Evolutionary conservation across 1,284 basidiomycete species (phyloP), one percentile per base, ranked within the genome.

Genomic region (Cystobasidium pallidum): DNA sequence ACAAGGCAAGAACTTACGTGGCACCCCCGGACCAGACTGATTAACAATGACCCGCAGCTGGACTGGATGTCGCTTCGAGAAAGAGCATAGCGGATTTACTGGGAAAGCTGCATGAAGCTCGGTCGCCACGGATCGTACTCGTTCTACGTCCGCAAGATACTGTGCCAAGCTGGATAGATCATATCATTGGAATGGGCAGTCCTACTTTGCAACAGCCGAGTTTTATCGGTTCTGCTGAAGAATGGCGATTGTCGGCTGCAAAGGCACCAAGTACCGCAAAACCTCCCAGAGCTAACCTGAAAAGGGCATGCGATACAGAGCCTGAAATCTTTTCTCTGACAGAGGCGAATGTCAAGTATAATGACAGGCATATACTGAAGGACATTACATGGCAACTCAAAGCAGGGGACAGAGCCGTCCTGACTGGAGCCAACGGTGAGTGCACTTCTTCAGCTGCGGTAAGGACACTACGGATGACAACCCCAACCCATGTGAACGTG

Each of bases 401-500:
- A 2, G 85, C 86, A 75, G 91, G 91, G 36, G 88, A 93, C 54
- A 84, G 89, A 54, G 95, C 92, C 91, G 90, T 94, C 77, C 86
- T 97, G 10, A 86, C 89, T 78, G 93, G 94, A 11, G 82, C 88
- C 21, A 97, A 96, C 79, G 94, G 90, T 88, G 79, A 62, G 83
- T 47, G 15, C 77, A 2, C 1, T n/a, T 34, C 24, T 28, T 10
- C n/a, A 2, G 21, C 19, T 65, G 45, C 21, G 7, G 24, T 34
- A 36, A 39, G 34, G n/a, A 10, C 28, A 21, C 24, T 10, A 41
- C 21, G 2, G 7, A 32, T 41, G 54, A 57, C 63, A 15, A 34
- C n/a, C 7, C 59, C 39, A 36, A n/a, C n/a, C n/a, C n/a, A n/a
- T n/a, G n/a, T n/a, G n/a, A n/a, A 45, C n/a, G 21, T 26, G 17